Evolutionary conservation across 2,329 filamentous ascomycete genomes (phyloP), one percentile per base, ranked within the genome.

Genomic region (Chrysoporthe austroafricana): DNA sequence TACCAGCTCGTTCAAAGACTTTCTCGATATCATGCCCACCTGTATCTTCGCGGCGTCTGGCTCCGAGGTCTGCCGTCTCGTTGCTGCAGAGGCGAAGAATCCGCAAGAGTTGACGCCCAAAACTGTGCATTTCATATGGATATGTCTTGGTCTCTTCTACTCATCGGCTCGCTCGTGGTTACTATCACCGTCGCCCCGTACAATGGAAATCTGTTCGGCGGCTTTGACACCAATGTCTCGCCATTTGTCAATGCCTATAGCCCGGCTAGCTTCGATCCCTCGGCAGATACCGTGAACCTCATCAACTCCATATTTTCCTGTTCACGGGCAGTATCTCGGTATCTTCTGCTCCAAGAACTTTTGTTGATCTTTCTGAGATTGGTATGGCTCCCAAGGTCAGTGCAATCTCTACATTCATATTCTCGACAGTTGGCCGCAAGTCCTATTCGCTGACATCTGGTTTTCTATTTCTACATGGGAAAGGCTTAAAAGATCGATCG

Each of bases 21-120:
- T 88, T 73, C 86, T 86, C 72, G 79, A 80, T 16, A 84, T 87
- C n/a, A 83, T 88, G 71, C 69, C 86, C 39, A 70, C 69, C 8
- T 70, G 69, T 43, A 70, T 83, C 16, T 88, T 88, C 73, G 83
- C 86, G 39, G 88, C 87, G 72, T 82, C 79, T 5, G 81, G 81
- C 7, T 79, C 79, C 0, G 81, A 84, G 67, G 81, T 79, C 68
- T 74, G 74, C 9, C 81, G 80, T 21, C 73, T 83, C 4, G 79
- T 81, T 4, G 80, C 81, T 0, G 80, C 79, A 13, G 82, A 83
- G 70, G 80, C 80, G 0, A 71, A 70, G 5, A 83, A 83, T 70
- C 81, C 82, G 0, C 74, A 73, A 6, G 79, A 78, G 69, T 76
- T 80, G 3, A 78, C 83, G 2, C 81, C 82, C 13, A 76, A 76